phyloP scores from a whole-genome alignment of 2,329 filamentous ascomycete species.

The Chalara sp. region DNA sequence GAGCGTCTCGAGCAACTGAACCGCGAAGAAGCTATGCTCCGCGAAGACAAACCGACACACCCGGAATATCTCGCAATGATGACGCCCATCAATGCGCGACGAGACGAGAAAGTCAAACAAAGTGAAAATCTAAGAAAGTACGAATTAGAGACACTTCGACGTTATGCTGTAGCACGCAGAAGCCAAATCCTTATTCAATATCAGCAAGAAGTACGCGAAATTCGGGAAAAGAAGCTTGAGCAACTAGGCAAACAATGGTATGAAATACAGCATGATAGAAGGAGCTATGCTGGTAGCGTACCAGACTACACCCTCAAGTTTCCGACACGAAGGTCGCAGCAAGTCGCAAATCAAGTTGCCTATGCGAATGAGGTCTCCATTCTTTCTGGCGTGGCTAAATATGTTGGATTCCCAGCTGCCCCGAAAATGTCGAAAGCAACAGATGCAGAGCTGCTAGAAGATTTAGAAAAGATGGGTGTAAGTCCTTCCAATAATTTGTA shows the following conservation, averaged over 20 bases:
- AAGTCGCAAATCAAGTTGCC: slow-evolving; percentile 76
- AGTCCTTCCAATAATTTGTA: slow-evolving; percentile 29
- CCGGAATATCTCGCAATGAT: slow-evolving; percentile 89
- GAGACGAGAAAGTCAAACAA: slow-evolving; percentile 70
- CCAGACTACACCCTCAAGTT: slow-evolving; percentile 79
- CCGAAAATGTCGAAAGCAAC: slow-evolving; percentile 72
- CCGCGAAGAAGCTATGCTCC: slow-evolving; percentile 55
- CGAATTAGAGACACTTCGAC: slow-evolving; percentile 65
- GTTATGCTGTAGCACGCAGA: slow-evolving; percentile 71
- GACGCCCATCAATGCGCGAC: slow-evolving; percentile 74
- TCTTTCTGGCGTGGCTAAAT: slow-evolving; percentile 84
- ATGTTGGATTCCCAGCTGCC: slow-evolving; percentile 94
- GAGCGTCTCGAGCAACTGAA: slow-evolving; percentile 81
- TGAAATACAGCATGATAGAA: slow-evolving; percentile 82
- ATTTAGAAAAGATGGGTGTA: slow-evolving; percentile 85
- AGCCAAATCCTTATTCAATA: slow-evolving; percentile 86
- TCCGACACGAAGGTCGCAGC: slow-evolving; percentile 67
- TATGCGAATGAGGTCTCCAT: slow-evolving; percentile 96
- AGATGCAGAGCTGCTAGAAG: slow-evolving; percentile 70
- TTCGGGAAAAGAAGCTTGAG: slow-evolving; percentile 73
- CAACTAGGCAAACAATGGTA: slow-evolving; percentile 85
- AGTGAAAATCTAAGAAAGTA: slow-evolving; percentile 69
- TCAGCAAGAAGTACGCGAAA: slow-evolving; percentile 78
- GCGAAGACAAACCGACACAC: slow-evolving; percentile 62
- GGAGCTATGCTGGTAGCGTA: slow-evolving; percentile 69